These are phyloP conservation scores for Corymbia calophylla DNA, from an alignment of 441 rosid genomes.

Conservation along the genomic window DNA sequence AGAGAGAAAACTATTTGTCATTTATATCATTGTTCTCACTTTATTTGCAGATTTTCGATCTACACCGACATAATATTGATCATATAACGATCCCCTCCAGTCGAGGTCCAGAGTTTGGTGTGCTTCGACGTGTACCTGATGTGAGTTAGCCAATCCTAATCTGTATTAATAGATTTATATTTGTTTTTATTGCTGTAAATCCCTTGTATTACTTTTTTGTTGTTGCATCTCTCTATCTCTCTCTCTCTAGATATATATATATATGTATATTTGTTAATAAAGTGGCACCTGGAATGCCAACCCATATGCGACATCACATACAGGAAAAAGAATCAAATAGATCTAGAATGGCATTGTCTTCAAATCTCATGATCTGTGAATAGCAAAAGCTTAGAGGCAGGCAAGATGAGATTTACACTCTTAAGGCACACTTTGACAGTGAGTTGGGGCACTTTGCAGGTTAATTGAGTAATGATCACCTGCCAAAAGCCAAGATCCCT, in stretches of 20 bases:
- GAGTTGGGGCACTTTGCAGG: background rate
- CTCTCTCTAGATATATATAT: too few relatives aligned
- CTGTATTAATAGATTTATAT: background rate
- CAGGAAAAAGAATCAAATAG: background rate
- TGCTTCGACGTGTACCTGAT: constrained; percentile 86
- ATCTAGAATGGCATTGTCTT: background rate
- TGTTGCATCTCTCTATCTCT: background rate
- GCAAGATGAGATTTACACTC: background rate
- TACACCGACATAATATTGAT: constrained; percentile 98
- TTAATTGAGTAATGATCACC: background rate
- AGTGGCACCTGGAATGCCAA: background rate
- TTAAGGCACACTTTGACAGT: background rate
- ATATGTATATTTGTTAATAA: background rate
- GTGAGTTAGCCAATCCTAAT: constrained; percentile 28
- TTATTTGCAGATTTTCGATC: constrained; percentile 68
- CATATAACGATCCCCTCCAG: constrained; percentile 81
- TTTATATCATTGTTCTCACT: background rate
- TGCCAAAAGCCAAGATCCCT: background rate
- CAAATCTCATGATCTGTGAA: background rate
- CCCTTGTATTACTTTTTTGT: background rate
- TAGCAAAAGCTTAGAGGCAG: background rate
- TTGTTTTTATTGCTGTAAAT: background rate
- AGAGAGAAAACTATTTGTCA: background rate
- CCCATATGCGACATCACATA: background rate
- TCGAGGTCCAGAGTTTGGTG: constrained; percentile 75